A percentile compares a stretch with the other conserved stretches of the same genome.
These are phyloP conservation scores for Aspergillus hiratsukae DNA, from an alignment of 2,329 filamentous ascomycete species.

Conservation along the genomic window DNA sequence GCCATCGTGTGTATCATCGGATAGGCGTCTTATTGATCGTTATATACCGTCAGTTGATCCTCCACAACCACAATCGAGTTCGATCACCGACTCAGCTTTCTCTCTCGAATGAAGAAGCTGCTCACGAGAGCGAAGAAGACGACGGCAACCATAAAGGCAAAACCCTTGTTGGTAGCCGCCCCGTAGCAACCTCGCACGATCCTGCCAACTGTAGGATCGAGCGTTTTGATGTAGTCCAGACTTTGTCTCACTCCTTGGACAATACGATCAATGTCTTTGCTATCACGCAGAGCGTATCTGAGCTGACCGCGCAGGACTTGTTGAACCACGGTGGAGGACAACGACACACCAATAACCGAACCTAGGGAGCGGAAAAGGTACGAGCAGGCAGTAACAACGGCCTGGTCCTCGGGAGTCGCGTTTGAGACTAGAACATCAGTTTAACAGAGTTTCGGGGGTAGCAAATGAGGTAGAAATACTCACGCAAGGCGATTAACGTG, in stretches of 20 bases:
- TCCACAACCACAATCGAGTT: neutral
- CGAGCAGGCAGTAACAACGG: constrained; percentile 71
- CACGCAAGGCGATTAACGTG: constrained; percentile 63
- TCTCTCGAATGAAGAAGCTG: constrained; percentile 54
- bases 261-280: constrained; percentile 59
- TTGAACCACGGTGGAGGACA: constrained; percentile 68
- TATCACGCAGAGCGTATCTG: constrained; percentile 49
- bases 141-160: constrained; percentile 48
- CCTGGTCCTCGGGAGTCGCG: constrained; percentile 61
- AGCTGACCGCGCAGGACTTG: constrained; percentile 60
- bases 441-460: constrained; percentile 3
- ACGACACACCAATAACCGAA: constrained; percentile 61
- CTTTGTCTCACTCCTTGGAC: constrained; percentile 66
- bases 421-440: constrained; percentile 56
- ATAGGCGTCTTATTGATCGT: neutral
- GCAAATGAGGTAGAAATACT: constrained; percentile 17
- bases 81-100: constrained; percentile 42
- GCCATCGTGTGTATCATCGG: neutral
- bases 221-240: constrained; percentile 61
- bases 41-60: neutral
- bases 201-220: constrained; percentile 56
- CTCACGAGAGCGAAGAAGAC: constrained; percentile 46
- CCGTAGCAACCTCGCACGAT: constrained; percentile 66
- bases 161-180: constrained; percentile 49
- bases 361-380: constrained; percentile 76